A percentile compares a stretch with the other conserved stretches of the same genome.
Conservation (phyloP, 2,329 filamentous ascomycete genomes). For the Cytospora schulzeri region DNA sequence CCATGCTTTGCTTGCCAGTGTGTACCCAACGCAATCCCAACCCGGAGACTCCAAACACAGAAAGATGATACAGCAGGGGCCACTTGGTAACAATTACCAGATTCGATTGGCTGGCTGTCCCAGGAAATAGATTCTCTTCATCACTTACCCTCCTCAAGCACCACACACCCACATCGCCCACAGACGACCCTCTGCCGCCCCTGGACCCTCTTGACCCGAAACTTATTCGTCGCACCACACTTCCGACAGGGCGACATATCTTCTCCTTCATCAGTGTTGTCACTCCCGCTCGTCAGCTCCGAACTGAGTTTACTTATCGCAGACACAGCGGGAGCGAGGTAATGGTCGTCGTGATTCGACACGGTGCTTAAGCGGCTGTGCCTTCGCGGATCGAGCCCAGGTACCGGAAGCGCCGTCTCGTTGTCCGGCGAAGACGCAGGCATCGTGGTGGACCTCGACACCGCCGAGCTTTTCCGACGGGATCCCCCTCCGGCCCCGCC, state of each 20-base stretch:
- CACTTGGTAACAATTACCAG: not conserved
- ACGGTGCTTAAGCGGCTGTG: constrained; percentile 25
- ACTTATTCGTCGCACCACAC: constrained; percentile 60
- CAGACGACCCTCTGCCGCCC: constrained; percentile 63
- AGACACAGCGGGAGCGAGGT: constrained; percentile 42
- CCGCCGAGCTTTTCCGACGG: constrained; percentile 20
- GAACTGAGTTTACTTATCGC: constrained; percentile 60
- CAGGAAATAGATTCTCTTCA: not conserved
- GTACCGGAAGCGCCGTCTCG: constrained; percentile 23
- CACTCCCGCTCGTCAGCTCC: constrained; percentile 48
- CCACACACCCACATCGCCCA: constrained; percentile 51
- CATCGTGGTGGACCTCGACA: constrained; percentile 17
- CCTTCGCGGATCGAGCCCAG: constrained; percentile 19
- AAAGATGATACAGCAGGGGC: not conserved
- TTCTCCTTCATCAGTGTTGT: constrained; percentile 39
- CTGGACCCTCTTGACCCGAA: constrained; percentile 59
- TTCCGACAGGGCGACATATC: constrained; percentile 56
- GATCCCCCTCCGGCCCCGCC: not conserved
- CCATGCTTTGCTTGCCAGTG: constrained; percentile 10
- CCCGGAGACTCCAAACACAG: not conserved
- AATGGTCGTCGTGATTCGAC: constrained; percentile 27
- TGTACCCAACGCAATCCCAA: not conserved
- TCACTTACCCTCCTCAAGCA: constrained; percentile 26
- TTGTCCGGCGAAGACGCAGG: constrained; percentile 23
- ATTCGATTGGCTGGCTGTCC: not conserved